These are phyloP conservation scores for Dictyostelium purpureum DNA, from an alignment of 78 protist genomes.

Conservation along the genomic window DNA sequence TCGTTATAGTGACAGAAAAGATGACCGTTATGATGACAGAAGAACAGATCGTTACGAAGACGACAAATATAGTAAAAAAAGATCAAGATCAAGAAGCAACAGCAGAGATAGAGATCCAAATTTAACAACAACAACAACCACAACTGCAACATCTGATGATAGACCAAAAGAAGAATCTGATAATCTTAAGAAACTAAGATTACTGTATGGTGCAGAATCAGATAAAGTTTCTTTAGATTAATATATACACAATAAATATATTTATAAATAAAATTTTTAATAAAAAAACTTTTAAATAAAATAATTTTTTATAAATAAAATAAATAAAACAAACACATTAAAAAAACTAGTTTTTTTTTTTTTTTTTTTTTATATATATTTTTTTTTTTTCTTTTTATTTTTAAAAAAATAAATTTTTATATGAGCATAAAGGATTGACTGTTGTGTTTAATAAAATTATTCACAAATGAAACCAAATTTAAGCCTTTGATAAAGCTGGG, in stretches of 20 bases:
- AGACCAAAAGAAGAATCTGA: slow-evolving; percentile 52
- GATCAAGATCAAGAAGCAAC: slow-evolving; percentile 17
- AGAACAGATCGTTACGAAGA: background rate
- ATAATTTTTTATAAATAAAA: too few relatives aligned
- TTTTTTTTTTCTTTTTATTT: too few relatives aligned
- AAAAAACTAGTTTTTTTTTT: too few relatives aligned
- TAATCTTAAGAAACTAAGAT: slow-evolving; percentile 21
- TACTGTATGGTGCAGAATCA: slow-evolving; percentile 54
- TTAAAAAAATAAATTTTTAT: too few relatives aligned
- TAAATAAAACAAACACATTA: too few relatives aligned
- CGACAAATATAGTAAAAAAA: background rate
- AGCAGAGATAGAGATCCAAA: slow-evolving; percentile 27
- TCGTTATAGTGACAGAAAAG: background rate
- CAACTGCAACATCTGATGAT: background rate
- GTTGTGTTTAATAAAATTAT: too few relatives aligned
- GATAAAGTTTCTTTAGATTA: slow-evolving; percentile 23
- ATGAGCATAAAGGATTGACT: too few relatives aligned
- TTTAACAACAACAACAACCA: background rate
- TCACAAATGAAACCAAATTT: background rate
- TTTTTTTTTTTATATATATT: too few relatives aligned
- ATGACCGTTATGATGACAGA: background rate
- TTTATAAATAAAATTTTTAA: too few relatives aligned
- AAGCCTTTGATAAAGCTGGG: slow-evolving; percentile 6
- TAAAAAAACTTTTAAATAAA: too few relatives aligned
- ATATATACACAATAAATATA: too few relatives aligned